phyloP scores from a whole-genome alignment of 208 protist genomes.

The Acanthamoeba castellanii region DNA sequence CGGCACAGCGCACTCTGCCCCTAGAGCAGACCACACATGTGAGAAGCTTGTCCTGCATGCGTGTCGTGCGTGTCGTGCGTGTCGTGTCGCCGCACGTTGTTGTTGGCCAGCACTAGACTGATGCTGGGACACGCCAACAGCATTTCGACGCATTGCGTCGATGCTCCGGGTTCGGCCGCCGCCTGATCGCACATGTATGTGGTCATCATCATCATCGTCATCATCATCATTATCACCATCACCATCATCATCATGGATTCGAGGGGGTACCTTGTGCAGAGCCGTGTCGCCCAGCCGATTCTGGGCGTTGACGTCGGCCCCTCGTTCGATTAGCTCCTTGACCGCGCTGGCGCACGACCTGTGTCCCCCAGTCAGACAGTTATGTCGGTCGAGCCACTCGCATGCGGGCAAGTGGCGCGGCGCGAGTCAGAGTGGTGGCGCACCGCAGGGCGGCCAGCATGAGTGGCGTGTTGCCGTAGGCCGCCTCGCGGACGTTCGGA shows the following conservation, averaged over 20 bases:
- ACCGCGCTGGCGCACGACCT: not conserved
- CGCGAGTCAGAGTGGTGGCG: not conserved
- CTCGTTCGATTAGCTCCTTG: not conserved
- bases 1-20: slow-evolving; percentile 21
- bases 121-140: slow-evolving; percentile 1
- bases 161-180: not conserved
- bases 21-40: not conserved
- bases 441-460: slow-evolving; percentile 45
- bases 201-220: too few species aligned
- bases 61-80: not conserved
- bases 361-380: not conserved
- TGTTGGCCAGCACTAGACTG: not conserved
- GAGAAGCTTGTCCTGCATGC: too few species aligned
- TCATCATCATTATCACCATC: too few species aligned
- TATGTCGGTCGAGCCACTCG: not conserved
- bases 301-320: slow-evolving; percentile 17
- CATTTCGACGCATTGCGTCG: slow-evolving; percentile 6
- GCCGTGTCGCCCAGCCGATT: slow-evolving; percentile 41
- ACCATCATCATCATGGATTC: too few species aligned
- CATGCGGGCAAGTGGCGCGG: not conserved
- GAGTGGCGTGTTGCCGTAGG: slow-evolving; percentile 23
- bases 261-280: not conserved
- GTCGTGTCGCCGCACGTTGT: not conserved
- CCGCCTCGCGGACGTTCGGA: not conserved
- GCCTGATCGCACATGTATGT: not conserved